These are phyloP conservation scores for Lentinula detonsa DNA, from an alignment of 768 basidiomycete species.

Conservation along the genomic window DNA sequence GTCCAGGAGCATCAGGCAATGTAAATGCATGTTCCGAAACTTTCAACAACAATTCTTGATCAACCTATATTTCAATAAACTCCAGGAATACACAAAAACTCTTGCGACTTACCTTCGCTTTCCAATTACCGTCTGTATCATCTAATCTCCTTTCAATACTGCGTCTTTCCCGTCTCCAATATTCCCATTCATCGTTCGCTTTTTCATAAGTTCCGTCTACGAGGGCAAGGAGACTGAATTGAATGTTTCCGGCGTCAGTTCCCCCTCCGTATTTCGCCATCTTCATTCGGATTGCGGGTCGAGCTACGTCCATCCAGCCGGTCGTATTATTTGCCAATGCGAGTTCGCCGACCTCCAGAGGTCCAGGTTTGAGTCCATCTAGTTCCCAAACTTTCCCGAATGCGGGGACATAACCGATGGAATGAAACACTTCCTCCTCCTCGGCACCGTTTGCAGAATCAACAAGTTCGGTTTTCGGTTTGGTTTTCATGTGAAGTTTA, in stretches of 20 bases:
- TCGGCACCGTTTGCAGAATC: conserved; percentile 16
- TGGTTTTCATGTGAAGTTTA: conserved; percentile 4
- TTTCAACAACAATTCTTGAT: conserved; percentile 23
- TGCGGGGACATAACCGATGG: conserved; percentile 59
- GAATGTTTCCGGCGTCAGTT: conserved; percentile 36
- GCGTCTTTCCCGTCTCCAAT: conserved; percentile 40
- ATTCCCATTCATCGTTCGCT: conserved; percentile 47
- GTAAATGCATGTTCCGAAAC: conserved; percentile 23
- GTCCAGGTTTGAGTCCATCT: conserved; percentile 56
- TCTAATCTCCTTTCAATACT: conserved; percentile 40
- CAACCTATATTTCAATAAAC: conserved; percentile 27
- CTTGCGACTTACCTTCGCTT: conserved; percentile 25
- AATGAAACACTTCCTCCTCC: conserved; percentile 54
- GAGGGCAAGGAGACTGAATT: conserved; percentile 57
- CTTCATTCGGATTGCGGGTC: conserved; percentile 53
- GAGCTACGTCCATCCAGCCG: conserved; percentile 58
- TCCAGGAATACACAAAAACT: not conserved
- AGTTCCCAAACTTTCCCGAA: conserved; percentile 68
- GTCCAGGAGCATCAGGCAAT: conserved; percentile 18
- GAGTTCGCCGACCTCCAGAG: conserved; percentile 60
- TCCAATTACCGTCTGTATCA: conserved; percentile 22
- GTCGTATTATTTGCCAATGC: not conserved
- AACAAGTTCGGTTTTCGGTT: conserved; percentile 16
- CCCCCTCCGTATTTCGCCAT: conserved; percentile 54
- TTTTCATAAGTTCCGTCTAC: conserved; percentile 44